Evolutionary conservation across 768 basidiomycete genomes (phyloP).

Genomic region (Gloeopeniophorella convolvens): DNA sequence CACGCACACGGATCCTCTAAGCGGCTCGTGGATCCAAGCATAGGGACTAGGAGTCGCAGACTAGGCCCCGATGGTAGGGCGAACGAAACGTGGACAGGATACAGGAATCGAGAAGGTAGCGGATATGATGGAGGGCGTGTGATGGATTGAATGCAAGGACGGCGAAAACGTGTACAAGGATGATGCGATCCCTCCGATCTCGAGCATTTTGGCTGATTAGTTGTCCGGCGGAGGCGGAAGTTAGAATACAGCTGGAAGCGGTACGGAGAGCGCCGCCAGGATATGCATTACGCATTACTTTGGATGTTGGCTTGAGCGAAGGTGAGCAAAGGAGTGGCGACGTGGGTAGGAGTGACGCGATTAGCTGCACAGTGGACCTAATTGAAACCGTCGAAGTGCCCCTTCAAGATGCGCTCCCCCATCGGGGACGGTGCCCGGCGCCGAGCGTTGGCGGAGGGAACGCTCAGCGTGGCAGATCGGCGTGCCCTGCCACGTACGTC

Average conservation of each 20-base stretch:
- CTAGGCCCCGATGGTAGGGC: background rate
- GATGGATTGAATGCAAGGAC: background rate
- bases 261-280: background rate
- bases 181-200: conserved; percentile 5
- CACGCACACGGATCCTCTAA: background rate
- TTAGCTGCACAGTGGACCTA: conserved; percentile 24
- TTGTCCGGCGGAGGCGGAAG: background rate
- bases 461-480: conserved; percentile 56
- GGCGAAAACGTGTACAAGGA: background rate
- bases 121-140: background rate
- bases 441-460: conserved; percentile 40
- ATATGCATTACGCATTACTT: background rate
- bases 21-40: background rate
- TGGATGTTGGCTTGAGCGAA: background rate
- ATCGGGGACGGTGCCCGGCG: conserved; percentile 71
- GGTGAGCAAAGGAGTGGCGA: background rate
- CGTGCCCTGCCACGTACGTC: conserved; percentile 29
- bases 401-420: conserved; percentile 88
- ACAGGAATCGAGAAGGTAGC: background rate
- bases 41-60: background rate
- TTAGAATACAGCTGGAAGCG: background rate
- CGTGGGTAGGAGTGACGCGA: background rate
- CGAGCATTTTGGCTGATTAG: conserved; percentile 6
- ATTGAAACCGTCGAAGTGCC: conserved; percentile 88
- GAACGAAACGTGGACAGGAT: background rate